Base-by-base conservation (phyloP, 441 rosid species). In the Adansonia gregorii region DNA sequence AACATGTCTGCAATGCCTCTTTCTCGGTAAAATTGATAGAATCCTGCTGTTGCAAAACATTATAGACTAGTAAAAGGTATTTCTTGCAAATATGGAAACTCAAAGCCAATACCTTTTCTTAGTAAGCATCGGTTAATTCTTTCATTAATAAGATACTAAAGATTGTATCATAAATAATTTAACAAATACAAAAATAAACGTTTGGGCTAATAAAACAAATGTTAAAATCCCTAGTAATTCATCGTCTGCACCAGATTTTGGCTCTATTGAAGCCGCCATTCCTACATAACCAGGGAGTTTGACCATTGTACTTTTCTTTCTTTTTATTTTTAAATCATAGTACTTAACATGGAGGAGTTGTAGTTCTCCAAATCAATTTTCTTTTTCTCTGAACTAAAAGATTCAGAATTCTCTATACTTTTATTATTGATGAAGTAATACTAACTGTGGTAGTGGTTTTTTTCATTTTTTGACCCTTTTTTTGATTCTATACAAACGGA, bases 251-350 rank as follows among this genome's bases (percentile, higher is more conserved):
- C 43, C n/a, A 24, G 17, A 67, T 46, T 46, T 46, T 46, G 54
- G 59, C 41, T 68, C 20, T 11, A 46, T 67, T 67, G n/a, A 67
- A 67, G 17, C 17, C 22, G 59, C 1, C 59, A 45, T 67, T 58
- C 6, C 17, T 41, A 4, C 41, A 24, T 3, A 11, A 2, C 66
- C 66, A 11, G 8, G 1, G 11, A 0, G 39, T 61, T 61, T 55
- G 20, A n/a, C 6, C 20, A n/a, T 51, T 60, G 12, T 17, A 19
- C 2, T 49, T 8, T 5, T 46, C 6, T 39, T 46, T 27, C 35
- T 27, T 27, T 27, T 27, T 27, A 27, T 46, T 48, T 48, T 51
- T 51, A 12, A 10, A 49, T 49, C 54, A 49, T 9, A 8, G 3
- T 49, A 11, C 15, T 49, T 24, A 56, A 56, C 24, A 56, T 56